Percentiles rank a stretch among this genome's conserved stretches.
These are phyloP conservation scores for Phoma sp. DNA, from an alignment of 2,329 filamentous ascomycete species.

Conservation along the genomic window DNA sequence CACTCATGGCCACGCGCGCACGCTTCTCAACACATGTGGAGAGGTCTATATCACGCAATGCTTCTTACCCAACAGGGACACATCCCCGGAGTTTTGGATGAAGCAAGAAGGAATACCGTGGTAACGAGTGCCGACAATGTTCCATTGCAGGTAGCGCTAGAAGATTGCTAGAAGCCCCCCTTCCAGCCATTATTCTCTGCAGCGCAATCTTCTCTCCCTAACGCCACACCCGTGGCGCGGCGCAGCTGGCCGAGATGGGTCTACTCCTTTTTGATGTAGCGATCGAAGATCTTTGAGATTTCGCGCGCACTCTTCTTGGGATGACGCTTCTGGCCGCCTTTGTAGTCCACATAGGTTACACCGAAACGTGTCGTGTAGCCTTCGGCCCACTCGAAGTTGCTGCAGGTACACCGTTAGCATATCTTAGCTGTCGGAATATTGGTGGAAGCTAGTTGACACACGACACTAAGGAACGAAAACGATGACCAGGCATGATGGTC, in stretches of 20 bases:
- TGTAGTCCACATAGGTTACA: constrained; percentile 83
- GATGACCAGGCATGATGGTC: constrained; percentile 1
- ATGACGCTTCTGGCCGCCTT: constrained; percentile 76
- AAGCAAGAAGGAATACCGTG: background rate
- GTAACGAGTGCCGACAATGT: background rate
- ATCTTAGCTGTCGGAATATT: constrained; percentile 1
- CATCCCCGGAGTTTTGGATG: constrained; percentile 4
- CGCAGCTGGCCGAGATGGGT: constrained; percentile 5
- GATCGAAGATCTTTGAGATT: constrained; percentile 73
- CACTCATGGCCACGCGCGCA: background rate
- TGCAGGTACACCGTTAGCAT: constrained; percentile 44
- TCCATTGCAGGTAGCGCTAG: constrained; percentile 25
- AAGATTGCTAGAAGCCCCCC: constrained; percentile 28
- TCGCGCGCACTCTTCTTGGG: constrained; percentile 84
- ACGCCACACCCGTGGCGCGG: constrained; percentile 24
- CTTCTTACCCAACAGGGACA: constrained; percentile 1
- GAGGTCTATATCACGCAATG: constrained; percentile 10
- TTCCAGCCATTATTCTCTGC: constrained; percentile 16
- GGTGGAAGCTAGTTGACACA: constrained; percentile 1
- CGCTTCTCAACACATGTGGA: constrained; percentile 13
- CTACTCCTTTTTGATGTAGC: constrained; percentile 68
- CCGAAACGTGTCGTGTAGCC: constrained; percentile 88
- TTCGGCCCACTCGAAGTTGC: constrained; percentile 91
- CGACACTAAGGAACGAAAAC: background rate
- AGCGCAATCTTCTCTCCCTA: constrained; percentile 9